A percentile compares a stretch with the other conserved stretches of the same genome.
Evolutionary conservation across 2,329 filamentous ascomycete species (phyloP).

Genomic region (Lasiodiplodia citricola): DNA sequence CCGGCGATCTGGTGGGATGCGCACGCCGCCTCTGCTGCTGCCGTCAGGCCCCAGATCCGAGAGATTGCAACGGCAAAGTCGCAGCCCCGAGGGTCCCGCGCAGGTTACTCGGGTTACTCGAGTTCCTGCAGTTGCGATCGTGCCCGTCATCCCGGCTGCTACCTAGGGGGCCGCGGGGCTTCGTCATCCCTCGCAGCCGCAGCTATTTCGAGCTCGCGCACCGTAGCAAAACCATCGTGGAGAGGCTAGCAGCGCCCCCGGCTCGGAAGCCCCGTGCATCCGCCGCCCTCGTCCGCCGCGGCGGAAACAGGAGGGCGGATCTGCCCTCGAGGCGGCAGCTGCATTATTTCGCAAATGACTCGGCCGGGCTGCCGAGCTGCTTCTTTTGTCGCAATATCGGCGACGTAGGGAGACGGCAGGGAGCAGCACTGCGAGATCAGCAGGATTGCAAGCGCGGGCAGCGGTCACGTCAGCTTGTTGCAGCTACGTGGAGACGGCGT

Average conservation of each 20-base stretch:
- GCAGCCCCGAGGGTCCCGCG: neutral
- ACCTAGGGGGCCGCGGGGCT: conserved; percentile 2
- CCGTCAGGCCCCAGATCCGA: conserved; percentile 12
- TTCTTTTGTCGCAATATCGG: conserved; percentile 6
- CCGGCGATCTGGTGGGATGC: conserved; percentile 11
- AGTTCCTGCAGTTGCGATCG: neutral
- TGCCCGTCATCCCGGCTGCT: neutral
- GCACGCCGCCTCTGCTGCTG: neutral
- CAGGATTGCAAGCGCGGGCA: conserved; percentile 14
- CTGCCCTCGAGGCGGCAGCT: conserved; percentile 3
- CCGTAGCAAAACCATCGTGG: conserved; percentile 18
- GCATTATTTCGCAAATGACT: conserved; percentile 23
- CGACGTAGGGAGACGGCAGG: conserved; percentile 10
- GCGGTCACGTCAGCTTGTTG: conserved; percentile 16
- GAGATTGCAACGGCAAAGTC: neutral
- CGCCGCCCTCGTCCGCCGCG: conserved; percentile 9
- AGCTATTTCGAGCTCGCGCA: conserved; percentile 16
- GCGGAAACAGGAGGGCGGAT: conserved; percentile 25
- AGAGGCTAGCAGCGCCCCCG: conserved; percentile 4
- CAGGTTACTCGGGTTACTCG: neutral
- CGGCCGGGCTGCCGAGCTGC: conserved; percentile 21
- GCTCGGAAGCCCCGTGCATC: conserved; percentile 22
- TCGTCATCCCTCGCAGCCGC: conserved; percentile 21
- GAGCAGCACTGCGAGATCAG: conserved; percentile 16
- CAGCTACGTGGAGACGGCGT: conserved; percentile 8